Evolutionary conservation across 2,329 filamentous ascomycete genomes (phyloP), one percentile per base, ranked within the genome.

Genomic region (Neopestalotiopsis clavispora): DNA sequence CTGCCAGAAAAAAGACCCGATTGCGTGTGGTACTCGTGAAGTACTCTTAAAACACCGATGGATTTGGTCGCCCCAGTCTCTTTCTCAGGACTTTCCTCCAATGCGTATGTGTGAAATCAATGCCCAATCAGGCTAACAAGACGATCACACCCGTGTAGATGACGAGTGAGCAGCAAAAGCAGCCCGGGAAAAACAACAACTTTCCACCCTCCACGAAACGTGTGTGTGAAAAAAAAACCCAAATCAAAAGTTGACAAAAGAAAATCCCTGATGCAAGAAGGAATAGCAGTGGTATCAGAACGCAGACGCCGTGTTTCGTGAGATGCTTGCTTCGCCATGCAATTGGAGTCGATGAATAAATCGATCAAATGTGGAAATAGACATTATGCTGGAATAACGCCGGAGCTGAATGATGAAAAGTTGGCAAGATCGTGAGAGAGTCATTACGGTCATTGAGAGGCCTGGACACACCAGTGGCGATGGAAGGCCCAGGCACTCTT

Each of bases 401-500:
- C 76, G 71, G 71, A 68, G 70, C 70, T 71, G 77, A 73, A 74
- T 73, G 69, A 75, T 73, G 73, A 56, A 52, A 23, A 70, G 71
- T 70, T 62, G 71, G 62, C 40, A 28, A 64, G 42, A 49, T 64
- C 61, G 23, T 64, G 20, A 38, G 34, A 67, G n/a, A 63, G 66
- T 65, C 59, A 30, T 68, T 62, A 58, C 58, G 52, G 52, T 65
- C 58, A 57, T 81, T 86, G 85, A 42, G 86, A 84, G 64, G 93
- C 93, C 69, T 92, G 91, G 69, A 96, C 92, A 80, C 96, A 99
- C 96, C 96, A 99, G 83, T 98, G 97, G 70, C 96, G 91, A 80
- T 99, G 96, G 82, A 94, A 98, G 34, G 96, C 94, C 96, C 96
- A 99, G 10, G 96, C 97, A 75, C 94, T 97, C 86, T 98, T 98